phyloP scores from a whole-genome alignment of 106 monocot genomes.

The Dendrobium huoshanense region DNA sequence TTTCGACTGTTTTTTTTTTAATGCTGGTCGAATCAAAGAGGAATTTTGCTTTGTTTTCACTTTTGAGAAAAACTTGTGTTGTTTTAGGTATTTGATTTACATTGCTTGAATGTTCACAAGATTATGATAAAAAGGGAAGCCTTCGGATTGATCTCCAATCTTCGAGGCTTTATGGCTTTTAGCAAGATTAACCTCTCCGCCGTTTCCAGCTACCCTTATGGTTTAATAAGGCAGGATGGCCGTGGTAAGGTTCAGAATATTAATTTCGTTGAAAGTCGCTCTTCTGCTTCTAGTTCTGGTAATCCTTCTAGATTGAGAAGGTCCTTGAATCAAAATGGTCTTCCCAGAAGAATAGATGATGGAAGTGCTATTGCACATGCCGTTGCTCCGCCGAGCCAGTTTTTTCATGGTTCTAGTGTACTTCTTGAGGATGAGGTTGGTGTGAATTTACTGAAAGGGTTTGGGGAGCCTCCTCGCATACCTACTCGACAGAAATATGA shows the following conservation, averaged over 20 bases:
- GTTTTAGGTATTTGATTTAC: not conserved
- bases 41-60: not conserved
- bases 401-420: conserved; percentile 19
- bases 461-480: conserved; percentile 36
- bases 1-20: no score
- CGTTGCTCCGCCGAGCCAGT: conserved; percentile 16
- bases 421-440: conserved; percentile 16
- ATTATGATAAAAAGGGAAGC: conserved; percentile 19
- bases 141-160: conserved; percentile 11
- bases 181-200: conserved; percentile 20
- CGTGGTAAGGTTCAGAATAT: not conserved
- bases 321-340: conserved; percentile 25
- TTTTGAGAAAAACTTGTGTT: not conserved
- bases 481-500: conserved; percentile 10
- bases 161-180: conserved; percentile 29
- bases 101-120: conserved; percentile 26
- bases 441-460: conserved; percentile 36
- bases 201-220: conserved; percentile 6
- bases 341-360: conserved; percentile 21
- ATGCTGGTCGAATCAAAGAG: not conserved
- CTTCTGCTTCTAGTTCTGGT: not conserved
- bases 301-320: conserved; percentile 35
- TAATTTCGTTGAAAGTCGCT: conserved; percentile 5
- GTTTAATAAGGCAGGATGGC: conserved; percentile 11
- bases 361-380: conserved; percentile 21